phyloP scores from a whole-genome alignment of 306 rosid species.

The Dalbergia cultrata region DNA sequence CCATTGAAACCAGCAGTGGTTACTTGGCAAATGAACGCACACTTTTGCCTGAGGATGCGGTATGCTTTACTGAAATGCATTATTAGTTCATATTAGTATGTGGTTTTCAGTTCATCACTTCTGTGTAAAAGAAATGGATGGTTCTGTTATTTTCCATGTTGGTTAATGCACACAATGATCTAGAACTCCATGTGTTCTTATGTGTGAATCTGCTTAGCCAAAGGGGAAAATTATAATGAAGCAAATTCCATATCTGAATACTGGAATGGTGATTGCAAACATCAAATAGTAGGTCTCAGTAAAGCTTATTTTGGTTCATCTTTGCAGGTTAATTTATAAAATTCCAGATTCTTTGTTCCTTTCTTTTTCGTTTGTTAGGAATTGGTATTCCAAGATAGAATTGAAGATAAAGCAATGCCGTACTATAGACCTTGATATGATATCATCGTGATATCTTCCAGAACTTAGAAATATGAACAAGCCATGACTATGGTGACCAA shows the following conservation, averaged over 20 bases:
- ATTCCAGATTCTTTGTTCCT: no score
- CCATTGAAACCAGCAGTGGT: slow-evolving; percentile 68
- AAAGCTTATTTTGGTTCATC: not conserved
- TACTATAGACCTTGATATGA: no score
- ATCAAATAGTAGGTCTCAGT: slow-evolving; percentile 6
- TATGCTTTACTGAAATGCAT: slow-evolving; percentile 53
- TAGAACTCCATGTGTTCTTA: not conserved
- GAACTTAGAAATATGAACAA: no score
- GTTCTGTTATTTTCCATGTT: slow-evolving; percentile 26
- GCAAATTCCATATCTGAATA: slow-evolving; percentile 3
- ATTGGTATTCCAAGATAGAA: no score
- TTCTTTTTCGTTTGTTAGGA: no score
- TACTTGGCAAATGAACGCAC: slow-evolving; percentile 71
- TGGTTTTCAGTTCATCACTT: slow-evolving; percentile 26
- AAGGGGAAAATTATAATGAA: not conserved
- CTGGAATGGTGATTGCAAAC: not conserved
- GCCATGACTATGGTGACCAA: no score
- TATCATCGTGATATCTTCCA: no score
- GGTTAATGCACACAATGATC: slow-evolving; percentile 33
- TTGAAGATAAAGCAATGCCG: no score
- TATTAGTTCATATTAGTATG: slow-evolving; percentile 25
- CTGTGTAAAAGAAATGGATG: slow-evolving; percentile 30
- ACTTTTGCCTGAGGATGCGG: slow-evolving; percentile 91
- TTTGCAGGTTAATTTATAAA: slow-evolving; percentile 2
- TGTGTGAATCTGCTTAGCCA: slow-evolving; percentile 13